A percentile compares a stretch with the other conserved stretches of the same genome.
Conservation (phyloP, 371 early-diverging fungal genomes). For the Mortierella sp. region DNA sequence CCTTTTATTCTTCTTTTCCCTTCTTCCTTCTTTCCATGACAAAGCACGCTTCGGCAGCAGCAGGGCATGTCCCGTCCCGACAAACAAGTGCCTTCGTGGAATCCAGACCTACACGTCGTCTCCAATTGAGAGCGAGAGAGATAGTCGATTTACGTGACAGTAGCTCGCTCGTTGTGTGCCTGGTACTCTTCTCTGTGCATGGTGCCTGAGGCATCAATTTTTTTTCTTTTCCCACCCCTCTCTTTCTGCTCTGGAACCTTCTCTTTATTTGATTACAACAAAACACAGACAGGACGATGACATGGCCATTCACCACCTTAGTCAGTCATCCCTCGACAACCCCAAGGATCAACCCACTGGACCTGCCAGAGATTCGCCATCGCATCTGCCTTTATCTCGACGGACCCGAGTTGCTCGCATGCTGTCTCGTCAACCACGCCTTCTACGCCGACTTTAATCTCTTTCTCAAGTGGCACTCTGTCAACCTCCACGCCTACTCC, state of each 20-base stretch:
- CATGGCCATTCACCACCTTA: neutral
- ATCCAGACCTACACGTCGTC: too few species aligned
- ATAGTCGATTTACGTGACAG: too few species aligned
- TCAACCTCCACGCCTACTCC: neutral
- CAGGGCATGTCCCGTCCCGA: too few species aligned
- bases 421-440: neutral
- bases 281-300: neutral
- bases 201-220: neutral
- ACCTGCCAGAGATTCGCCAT: neutral
- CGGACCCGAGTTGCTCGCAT: neutral
- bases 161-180: neutral
- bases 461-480: neutral
- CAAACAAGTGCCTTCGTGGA: too few species aligned
- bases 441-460: neutral
- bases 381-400: neutral
- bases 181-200: too few species aligned
- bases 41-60: too few species aligned
- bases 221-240: neutral
- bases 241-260: neutral
- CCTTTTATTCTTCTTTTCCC: too few species aligned
- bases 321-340: neutral
- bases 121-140: too few species aligned
- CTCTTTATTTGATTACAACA: neutral
- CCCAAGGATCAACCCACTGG: neutral
- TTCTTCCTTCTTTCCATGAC: too few species aligned